A percentile compares a stretch with the other conserved stretches of the same genome.
Conservation (phyloP, 2,329 filamentous ascomycete species). For the Botryotinia convoluta region DNA sequence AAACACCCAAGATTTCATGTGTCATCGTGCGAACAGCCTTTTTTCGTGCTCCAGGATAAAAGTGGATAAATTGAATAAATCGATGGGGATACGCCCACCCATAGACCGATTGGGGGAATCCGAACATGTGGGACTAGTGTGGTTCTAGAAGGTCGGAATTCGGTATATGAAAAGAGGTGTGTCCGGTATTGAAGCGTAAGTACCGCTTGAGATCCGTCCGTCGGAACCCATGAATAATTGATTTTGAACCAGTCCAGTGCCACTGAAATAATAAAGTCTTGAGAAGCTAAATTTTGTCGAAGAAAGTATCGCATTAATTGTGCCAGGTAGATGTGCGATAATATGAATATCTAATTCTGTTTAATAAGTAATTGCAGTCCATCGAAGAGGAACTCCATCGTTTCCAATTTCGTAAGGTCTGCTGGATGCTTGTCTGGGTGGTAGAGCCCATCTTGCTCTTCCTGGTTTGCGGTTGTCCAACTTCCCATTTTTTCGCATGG, state of each 20-base stretch:
- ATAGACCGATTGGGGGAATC: neutral
- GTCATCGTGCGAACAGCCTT: conserved; percentile 15
- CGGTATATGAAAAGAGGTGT: conserved; percentile 1
- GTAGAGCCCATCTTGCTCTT: conserved; percentile 65
- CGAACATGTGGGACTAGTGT: conserved; percentile 1
- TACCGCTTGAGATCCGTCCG: conserved; percentile 10
- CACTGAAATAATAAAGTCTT: neutral
- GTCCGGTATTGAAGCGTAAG: neutral
- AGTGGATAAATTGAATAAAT: conserved; percentile 8
- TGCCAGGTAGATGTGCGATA: neutral
- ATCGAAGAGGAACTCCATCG: conserved; percentile 59
- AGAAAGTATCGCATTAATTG: neutral
- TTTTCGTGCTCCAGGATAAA: conserved; percentile 9
- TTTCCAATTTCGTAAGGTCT: conserved; percentile 55
- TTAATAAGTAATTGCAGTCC: conserved; percentile 45
- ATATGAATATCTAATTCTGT: neutral
- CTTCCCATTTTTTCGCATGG: conserved; percentile 66
- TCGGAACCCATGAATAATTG: neutral
- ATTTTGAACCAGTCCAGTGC: neutral
- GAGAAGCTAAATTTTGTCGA: neutral
- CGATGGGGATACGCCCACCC: neutral
- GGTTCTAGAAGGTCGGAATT: conserved; percentile 16
- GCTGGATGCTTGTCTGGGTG: conserved; percentile 55
- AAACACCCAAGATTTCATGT: conserved; percentile 9
- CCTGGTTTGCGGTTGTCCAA: conserved; percentile 64